phyloP scores from a whole-genome alignment of 768 basidiomycete genomes.

The Suillus hirtellus region DNA sequence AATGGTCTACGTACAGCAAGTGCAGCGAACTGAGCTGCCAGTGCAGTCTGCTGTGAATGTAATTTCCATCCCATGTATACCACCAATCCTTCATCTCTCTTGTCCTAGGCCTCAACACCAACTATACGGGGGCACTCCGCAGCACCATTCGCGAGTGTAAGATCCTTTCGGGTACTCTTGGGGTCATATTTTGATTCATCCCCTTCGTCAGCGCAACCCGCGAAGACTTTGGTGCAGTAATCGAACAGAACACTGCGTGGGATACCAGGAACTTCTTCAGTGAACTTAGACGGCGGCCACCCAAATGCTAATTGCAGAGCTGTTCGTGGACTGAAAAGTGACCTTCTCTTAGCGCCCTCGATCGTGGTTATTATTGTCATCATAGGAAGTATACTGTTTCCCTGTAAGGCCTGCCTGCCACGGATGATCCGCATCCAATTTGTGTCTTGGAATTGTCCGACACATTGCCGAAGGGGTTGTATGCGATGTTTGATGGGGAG shows the following conservation, averaged over 20 bases:
- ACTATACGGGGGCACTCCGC: neutral
- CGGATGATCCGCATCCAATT: neutral
- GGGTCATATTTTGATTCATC: neutral
- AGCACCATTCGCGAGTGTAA: neutral
- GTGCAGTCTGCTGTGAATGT: neutral
- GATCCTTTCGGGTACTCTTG: neutral
- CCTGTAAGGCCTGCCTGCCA: neutral
- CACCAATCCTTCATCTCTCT: neutral
- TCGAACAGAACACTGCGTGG: neutral
- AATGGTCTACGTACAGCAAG: neutral
- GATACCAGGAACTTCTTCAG: neutral
- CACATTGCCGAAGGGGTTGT: neutral
- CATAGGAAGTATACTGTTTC: neutral
- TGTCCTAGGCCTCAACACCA: neutral
- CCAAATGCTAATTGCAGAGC: conserved; percentile 3
- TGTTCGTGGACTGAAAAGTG: conserved; percentile 1
- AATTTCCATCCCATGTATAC: neutral
- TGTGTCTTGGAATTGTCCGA: neutral
- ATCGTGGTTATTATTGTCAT: conserved; percentile 3
- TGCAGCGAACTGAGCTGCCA: neutral
- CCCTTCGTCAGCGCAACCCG: neutral
- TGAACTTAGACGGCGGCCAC: neutral
- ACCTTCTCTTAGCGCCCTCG: conserved; percentile 2
- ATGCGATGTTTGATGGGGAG: conserved; percentile 3
- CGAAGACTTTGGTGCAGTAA: neutral